A percentile compares a stretch with the other conserved stretches of the same genome.
phyloP scores from a whole-genome alignment of 2,329 filamentous ascomycete species.

The Mariannaea sp. region DNA sequence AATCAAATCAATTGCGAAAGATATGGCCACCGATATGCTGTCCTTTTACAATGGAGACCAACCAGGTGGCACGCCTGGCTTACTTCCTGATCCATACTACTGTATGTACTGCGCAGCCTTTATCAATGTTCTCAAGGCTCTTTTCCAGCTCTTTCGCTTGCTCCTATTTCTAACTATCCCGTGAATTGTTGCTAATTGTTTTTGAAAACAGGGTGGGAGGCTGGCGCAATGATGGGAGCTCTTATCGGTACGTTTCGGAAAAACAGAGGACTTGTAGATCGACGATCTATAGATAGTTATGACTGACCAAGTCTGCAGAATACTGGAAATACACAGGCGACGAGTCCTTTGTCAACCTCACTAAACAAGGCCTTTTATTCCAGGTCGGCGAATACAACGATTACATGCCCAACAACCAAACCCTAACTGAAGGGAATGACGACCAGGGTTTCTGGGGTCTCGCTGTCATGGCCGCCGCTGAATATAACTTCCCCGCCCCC shows the following conservation, averaged over 20 bases:
- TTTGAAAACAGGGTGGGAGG: conserved; percentile 70
- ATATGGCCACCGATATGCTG: conserved; percentile 57
- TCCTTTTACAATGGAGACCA: conserved; percentile 52
- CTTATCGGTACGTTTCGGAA: conserved; percentile 59
- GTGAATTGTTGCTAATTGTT: conserved; percentile 9
- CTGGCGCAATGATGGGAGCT: conserved; percentile 71
- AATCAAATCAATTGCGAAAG: conserved; percentile 53
- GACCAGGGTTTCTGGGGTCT: conserved; percentile 78
- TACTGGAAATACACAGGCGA: conserved; percentile 87
- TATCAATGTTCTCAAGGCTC: not conserved
- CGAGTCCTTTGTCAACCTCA: conserved; percentile 69
- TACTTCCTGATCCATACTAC: conserved; percentile 59
- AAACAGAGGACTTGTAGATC: not conserved
- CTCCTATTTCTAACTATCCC: too few species aligned
- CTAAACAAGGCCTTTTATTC: conserved; percentile 70
- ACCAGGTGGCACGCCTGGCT: conserved; percentile 55
- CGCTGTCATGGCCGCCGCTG: conserved; percentile 71
- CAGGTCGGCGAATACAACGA: conserved; percentile 75
- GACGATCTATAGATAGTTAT: too few species aligned
- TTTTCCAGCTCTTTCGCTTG: not conserved
- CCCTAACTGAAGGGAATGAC: conserved; percentile 71
- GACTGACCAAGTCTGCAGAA: conserved; percentile 47
- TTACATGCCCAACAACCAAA: conserved; percentile 79
- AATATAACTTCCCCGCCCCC: conserved; percentile 69
- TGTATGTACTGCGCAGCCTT: conserved; percentile 47